Evolutionary conservation across 2,329 filamentous ascomycete species (phyloP).

Genomic region (Alternaria sp.): DNA sequence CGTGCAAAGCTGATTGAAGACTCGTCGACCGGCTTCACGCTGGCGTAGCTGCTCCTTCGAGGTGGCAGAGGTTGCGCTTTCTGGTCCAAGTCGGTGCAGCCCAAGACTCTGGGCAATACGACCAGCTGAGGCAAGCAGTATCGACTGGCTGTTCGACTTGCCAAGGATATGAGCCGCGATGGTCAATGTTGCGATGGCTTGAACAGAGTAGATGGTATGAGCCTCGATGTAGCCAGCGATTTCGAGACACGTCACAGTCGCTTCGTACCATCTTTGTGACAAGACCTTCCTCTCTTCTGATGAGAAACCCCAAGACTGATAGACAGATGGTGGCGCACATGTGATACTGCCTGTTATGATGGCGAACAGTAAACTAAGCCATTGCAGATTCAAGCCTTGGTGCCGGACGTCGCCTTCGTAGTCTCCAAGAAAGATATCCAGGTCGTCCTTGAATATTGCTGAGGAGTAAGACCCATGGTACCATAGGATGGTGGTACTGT

Average conservation of each 20-base stretch:
- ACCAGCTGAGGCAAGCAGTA: constrained; percentile 53
- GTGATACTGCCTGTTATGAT: constrained; percentile 52
- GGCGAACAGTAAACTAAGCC: constrained; percentile 52
- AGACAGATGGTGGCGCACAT: constrained; percentile 41
- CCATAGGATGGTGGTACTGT: constrained; percentile 47
- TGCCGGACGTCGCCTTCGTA: constrained; percentile 46
- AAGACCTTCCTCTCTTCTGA: constrained; percentile 46
- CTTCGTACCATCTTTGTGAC: constrained; percentile 53
- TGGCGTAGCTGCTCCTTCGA: constrained; percentile 17
- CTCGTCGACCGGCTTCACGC: constrained; percentile 42
- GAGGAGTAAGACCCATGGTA: constrained; percentile 47
- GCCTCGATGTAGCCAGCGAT: constrained; percentile 50
- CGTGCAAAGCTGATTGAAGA: constrained; percentile 48
- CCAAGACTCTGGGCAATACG: constrained; percentile 57
- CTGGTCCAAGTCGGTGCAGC: constrained; percentile 49
- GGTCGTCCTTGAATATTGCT: constrained; percentile 12
- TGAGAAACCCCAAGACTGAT: constrained; percentile 51
- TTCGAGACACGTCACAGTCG: constrained; percentile 52
- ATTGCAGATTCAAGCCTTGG: constrained; percentile 50
- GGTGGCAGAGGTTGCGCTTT: background rate
- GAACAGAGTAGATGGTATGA: constrained; percentile 50
- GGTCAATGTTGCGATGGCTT: constrained; percentile 54
- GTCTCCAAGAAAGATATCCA: constrained; percentile 14
- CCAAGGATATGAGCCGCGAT: constrained; percentile 57
- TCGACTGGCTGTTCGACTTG: constrained; percentile 53